Conservation (phyloP, 2,329 filamentous ascomycete species). For the Alternaria triticimaculans region DNA sequence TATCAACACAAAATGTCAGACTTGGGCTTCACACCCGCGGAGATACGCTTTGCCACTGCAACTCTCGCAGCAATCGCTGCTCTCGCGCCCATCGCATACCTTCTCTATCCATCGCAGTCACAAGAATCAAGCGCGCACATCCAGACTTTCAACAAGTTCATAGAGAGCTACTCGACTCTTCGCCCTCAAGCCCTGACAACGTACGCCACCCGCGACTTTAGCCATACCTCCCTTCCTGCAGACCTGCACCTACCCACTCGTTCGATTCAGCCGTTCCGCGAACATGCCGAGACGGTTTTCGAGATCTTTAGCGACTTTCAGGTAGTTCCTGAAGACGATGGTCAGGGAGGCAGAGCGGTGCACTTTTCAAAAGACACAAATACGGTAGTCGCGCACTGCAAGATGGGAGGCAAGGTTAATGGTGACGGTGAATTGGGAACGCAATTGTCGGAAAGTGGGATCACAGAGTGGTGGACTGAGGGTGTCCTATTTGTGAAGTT, state of each 20-base stretch:
- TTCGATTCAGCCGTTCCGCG: constrained; percentile 46
- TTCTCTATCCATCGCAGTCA: constrained; percentile 13
- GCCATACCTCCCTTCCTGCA: constrained; percentile 50
- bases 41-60: constrained; percentile 27
- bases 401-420: constrained; percentile 35
- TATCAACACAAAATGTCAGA: constrained; percentile 18
- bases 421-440: constrained; percentile 22
- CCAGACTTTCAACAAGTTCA: constrained; percentile 39
- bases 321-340: constrained; percentile 49
- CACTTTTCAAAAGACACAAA: constrained; percentile 32
- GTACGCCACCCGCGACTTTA: constrained; percentile 48
- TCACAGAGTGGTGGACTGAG: constrained; percentile 36
- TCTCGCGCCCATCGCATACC: constrained; percentile 23
- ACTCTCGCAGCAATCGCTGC: constrained; percentile 24
- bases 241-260: constrained; percentile 50
- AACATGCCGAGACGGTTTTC: constrained; percentile 52
- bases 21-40: constrained; percentile 19
- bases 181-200: constrained; percentile 49
- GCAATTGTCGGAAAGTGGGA: constrained; percentile 20
- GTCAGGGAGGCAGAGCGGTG: constrained; percentile 37
- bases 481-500: constrained; percentile 33
- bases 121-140: constrained; percentile 29
- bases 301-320: constrained; percentile 51
- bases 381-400: constrained; percentile 47
- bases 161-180: constrained; percentile 52